A percentile compares a stretch with the other conserved stretches of the same genome.
phyloP scores from a whole-genome alignment of 495 filamentous ascomycete species.

The Hyaloscypha finlandica region DNA sequence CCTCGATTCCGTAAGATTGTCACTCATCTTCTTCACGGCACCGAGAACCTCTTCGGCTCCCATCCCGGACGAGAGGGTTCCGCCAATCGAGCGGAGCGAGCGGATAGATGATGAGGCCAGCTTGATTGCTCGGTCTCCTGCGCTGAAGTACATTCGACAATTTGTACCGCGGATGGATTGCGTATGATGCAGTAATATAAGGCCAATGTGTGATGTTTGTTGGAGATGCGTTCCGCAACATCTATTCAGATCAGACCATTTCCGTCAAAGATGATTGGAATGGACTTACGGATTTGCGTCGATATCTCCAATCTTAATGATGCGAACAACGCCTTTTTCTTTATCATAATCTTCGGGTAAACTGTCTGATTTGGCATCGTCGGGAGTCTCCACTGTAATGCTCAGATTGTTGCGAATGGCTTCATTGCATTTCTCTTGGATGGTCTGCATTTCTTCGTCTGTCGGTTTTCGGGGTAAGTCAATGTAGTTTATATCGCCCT shows the following conservation, averaged over 20 bases:
- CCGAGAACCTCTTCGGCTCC: neutral
- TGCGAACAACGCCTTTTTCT: neutral
- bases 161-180: neutral
- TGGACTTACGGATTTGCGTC: neutral
- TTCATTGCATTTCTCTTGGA: neutral
- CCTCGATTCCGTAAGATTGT: neutral
- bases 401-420: neutral
- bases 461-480: neutral
- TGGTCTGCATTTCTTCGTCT: neutral
- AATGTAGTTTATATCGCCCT: neutral
- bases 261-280: neutral
- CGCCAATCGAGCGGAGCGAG: neutral
- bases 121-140: neutral
- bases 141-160: neutral
- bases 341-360: neutral
- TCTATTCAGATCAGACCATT: neutral
- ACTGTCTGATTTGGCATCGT: neutral
- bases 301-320: neutral
- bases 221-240: neutral
- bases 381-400: neutral
- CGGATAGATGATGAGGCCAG: neutral
- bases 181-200: neutral
- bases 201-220: neutral
- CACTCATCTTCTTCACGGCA: neutral
- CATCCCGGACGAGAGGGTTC: neutral